phyloP scores from a whole-genome alignment of 305 asterid genomes.

The Fraxinus velutina region DNA sequence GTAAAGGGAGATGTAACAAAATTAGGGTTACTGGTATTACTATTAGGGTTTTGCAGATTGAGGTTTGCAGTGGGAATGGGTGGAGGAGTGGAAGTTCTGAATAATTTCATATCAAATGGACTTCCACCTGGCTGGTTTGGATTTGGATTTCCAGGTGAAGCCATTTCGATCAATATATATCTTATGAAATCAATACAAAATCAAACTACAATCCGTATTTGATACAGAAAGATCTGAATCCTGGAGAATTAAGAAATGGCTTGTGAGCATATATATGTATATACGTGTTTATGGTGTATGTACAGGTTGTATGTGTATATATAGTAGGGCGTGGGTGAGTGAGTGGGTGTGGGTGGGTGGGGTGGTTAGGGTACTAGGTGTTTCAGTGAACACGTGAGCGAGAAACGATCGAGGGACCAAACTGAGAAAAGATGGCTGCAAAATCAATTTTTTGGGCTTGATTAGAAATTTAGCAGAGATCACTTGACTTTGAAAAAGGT shows the following conservation, averaged over 20 bases:
- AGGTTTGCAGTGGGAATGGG: slow-evolving; percentile 26
- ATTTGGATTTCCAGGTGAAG: slow-evolving; percentile 25
- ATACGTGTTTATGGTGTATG: neutral
- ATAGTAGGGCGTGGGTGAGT: neutral
- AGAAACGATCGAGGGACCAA: slow-evolving; percentile 30
- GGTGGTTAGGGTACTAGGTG: slow-evolving; percentile 12
- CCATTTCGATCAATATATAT: slow-evolving; percentile 55
- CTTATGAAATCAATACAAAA: neutral
- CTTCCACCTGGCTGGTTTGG: slow-evolving; percentile 55
- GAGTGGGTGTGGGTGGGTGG: neutral
- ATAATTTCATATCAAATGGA: slow-evolving; percentile 62
- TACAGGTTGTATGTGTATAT: neutral
- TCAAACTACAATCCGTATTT: neutral
- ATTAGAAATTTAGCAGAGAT: neutral
- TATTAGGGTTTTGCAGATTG: slow-evolving; percentile 45
- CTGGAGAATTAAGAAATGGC: slow-evolving; percentile 10
- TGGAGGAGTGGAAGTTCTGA: slow-evolving; percentile 43
- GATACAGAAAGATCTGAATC: neutral
- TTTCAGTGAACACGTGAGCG: slow-evolving; percentile 23
- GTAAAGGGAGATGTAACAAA: slow-evolving; percentile 19
- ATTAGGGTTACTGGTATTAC: slow-evolving; percentile 12
- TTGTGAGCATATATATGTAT: neutral
- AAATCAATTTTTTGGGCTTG: neutral
- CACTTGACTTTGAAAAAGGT: neutral
- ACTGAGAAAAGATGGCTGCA: slow-evolving; percentile 16